Conservation (phyloP, 768 basidiomycete species). For the Auricularia sp. region DNA sequence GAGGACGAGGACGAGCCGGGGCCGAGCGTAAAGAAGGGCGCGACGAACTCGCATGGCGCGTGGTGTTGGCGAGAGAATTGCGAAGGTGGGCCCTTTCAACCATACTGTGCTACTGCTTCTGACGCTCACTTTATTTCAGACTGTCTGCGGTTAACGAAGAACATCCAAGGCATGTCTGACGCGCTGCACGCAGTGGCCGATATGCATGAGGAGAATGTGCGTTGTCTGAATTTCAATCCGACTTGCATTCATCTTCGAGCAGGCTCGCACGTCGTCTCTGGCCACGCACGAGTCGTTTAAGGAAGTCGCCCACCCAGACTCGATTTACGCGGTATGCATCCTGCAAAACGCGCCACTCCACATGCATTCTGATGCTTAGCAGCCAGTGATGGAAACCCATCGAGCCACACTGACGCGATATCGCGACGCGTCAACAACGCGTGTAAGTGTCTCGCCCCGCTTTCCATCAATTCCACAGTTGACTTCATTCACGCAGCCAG, state of each 20-base stretch:
- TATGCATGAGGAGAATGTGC: slow-evolving; percentile 67
- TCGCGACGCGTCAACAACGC: slow-evolving; percentile 36
- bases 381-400: slow-evolving; percentile 72
- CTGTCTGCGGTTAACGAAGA: slow-evolving; percentile 70
- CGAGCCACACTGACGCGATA: slow-evolving; percentile 57
- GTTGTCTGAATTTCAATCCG: slow-evolving; percentile 14
- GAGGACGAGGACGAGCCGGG: slow-evolving; percentile 22
- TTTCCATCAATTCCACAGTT: background rate
- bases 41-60: slow-evolving; percentile 61
- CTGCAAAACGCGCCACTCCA: background rate
- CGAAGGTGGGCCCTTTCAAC: slow-evolving; percentile 32
- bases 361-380: background rate
- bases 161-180: slow-evolving; percentile 65
- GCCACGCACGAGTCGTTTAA: slow-evolving; percentile 69
- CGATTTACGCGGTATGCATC: slow-evolving; percentile 49
- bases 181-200: slow-evolving; percentile 65
- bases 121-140: slow-evolving; percentile 27
- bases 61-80: slow-evolving; percentile 85
- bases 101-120: background rate
- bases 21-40: slow-evolving; percentile 34
- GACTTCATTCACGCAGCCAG: slow-evolving; percentile 28
- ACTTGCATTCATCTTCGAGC: slow-evolving; percentile 6
- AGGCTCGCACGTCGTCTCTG: slow-evolving; percentile 68
- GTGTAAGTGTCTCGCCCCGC: slow-evolving; percentile 19
- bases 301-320: slow-evolving; percentile 63